Percentiles rank a stretch among this genome's conserved stretches.
Evolutionary conservation across 2,329 filamentous ascomycete species (phyloP).

Genomic region (Leptographium galeiforme): DNA sequence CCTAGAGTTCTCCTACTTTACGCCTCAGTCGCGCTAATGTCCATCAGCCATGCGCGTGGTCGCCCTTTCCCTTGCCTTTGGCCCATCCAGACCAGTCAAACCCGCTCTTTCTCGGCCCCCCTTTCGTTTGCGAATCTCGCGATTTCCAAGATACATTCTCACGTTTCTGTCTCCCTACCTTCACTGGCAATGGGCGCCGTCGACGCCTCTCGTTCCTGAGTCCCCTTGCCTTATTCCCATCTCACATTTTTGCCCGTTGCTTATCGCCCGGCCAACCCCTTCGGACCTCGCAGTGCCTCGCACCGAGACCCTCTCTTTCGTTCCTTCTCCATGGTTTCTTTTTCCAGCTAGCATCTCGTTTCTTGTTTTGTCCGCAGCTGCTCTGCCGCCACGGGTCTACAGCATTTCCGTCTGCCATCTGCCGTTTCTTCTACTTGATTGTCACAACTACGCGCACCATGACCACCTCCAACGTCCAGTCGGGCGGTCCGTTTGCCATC

Average conservation of each 20-base stretch:
- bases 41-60: background rate
- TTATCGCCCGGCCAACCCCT: too few species aligned
- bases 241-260: too few species aligned
- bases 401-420: background rate
- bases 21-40: too few species aligned
- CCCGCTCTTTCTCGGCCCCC: background rate
- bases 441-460: slow-evolving; percentile 6
- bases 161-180: background rate
- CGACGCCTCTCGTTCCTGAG: background rate
- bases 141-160: background rate
- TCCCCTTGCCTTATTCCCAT: background rate
- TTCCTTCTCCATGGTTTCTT: background rate
- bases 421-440: background rate
- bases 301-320: background rate
- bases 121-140: background rate
- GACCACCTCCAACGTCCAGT: slow-evolving; percentile 10
- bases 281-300: too few species aligned
- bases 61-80: background rate
- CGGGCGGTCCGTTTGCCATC: slow-evolving; percentile 15
- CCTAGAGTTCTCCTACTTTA: background rate
- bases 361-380: background rate
- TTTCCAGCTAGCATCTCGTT: background rate
- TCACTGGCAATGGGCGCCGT: slow-evolving; percentile 1
- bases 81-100: background rate
- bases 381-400: background rate